Base-by-base conservation (phyloP, 768 basidiomycete species). In the Tricholoma sp. region DNA sequence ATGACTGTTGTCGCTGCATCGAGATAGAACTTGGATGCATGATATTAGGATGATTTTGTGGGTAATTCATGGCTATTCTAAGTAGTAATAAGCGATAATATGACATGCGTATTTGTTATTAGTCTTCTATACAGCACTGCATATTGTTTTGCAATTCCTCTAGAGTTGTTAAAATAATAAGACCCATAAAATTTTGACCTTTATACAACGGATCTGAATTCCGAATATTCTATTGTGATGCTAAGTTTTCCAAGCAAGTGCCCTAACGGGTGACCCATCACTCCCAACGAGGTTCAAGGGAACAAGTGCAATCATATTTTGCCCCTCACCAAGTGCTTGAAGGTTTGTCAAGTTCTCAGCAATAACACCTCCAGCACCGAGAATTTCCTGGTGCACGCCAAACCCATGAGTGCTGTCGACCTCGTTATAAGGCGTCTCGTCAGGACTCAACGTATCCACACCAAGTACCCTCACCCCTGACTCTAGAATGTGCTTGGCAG, bases 211-310 rank as follows among this genome's bases (percentile, higher is more conserved):
- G n/a, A n/a, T n/a, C n/a, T n/a, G n/a, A n/a, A n/a, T n/a, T n/a
- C n/a, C n/a, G n/a, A n/a, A n/a, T 1, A 24, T 46, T 24, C 45
- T 12, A 11, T 21, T 43, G 45, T 7, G 12, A 24, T 24, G 0
- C 52, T 50, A 37, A 50, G 43, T 50, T 49, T 63, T 63, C 66
- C 64, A 83, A 7, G 83, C 88, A 58, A 83, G 83, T 4, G 86
- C 89, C 59, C 88, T 77, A n/a, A 88, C 73, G 0, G 88, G 88
- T 12, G 85, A 84, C 4, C 84, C 88, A 64, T 91, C 89, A 21
- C 79, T 76, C 0, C 76, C 79, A 4, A 71, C 71, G n/a, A 90
- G 54, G 21, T 74, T 82, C 51, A 91, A 65, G 0, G 88, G 88
- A 37, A 83, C 65, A 54, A 89, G 64, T 55, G 79, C 82, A 34